Base-by-base conservation (phyloP, 2,329 filamentous ascomycete species). In the Trichophyton schoenleinii region DNA sequence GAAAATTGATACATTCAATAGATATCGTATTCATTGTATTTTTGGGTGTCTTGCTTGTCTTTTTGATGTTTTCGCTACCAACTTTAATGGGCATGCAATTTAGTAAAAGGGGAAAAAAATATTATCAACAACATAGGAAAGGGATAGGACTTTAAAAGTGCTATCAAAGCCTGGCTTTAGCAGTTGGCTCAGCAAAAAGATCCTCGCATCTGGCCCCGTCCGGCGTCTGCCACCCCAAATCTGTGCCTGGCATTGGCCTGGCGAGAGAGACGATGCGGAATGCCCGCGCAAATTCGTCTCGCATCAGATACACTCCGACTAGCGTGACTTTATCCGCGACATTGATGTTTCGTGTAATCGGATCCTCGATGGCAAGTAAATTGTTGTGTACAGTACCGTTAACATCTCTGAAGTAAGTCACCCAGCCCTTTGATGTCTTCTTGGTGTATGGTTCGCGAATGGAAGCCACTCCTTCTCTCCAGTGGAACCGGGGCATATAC, bases 281-380 rank as follows among this genome's bases (percentile, higher is more conserved):
- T 2, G 89, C 89, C 20, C 90, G 82, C 18, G 89, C 81, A 69
- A 95, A 94, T 73, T 96, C 90, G 67, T 94, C 87, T 46, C 89
- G 80, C 63, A 95, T 94, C 0, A 86, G 82, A 1, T 89, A 86
- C 64, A 95, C 89, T 1, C 90, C 89, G 63, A 85, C 83, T 68
- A 92, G 88, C 5, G 87, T 91, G 0, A 96, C 90, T 0, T 90
- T 95, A 58, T 89, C 80, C 2, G 88, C 91, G 38, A 96, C 87
- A 67, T 96, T 96, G 73, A 96, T 90, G 46, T 90, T 86, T 1
- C 85, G 75, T 75, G 96, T 90, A 68, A 96, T 96, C 0, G 91
- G 91, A 71, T 96, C 91, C 70, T 96, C 91, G 63, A 96, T 91
- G 36, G 89, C 89, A 66, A 96, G 88, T 3, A 96, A 80, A 71